Evolutionary conservation across 306 rosid genomes (phyloP).

Genomic region (Notholithocarpus densiflorus): DNA sequence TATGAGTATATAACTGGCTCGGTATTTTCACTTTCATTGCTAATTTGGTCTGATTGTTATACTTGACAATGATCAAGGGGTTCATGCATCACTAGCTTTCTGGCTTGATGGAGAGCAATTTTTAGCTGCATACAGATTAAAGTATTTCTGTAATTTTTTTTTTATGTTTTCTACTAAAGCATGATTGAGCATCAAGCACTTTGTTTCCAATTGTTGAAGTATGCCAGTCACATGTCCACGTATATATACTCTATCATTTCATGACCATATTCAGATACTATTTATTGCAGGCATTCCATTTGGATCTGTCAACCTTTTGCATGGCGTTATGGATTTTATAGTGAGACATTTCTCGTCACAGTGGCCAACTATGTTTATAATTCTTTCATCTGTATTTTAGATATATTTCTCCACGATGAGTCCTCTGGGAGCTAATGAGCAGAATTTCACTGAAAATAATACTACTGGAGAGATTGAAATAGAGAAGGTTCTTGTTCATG

Average conservation of each 20-base stretch:
- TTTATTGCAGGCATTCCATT: slow-evolving; percentile 84
- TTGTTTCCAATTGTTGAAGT: not conserved
- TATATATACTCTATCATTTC: slow-evolving; percentile 16
- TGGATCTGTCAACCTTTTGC: slow-evolving; percentile 91
- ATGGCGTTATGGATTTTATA: slow-evolving; percentile 46
- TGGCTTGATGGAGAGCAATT: slow-evolving; percentile 16
- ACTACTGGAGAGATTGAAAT: slow-evolving; percentile 74
- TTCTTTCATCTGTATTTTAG: slow-evolving; percentile 36
- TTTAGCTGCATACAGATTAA: not conserved
- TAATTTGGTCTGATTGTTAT: no score
- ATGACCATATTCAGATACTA: slow-evolving; percentile 11
- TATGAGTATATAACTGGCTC: no score
- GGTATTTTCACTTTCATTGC: no score
- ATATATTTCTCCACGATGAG: slow-evolving; percentile 68
- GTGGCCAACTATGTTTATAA: slow-evolving; percentile 21
- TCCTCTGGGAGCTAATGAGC: slow-evolving; percentile 44
- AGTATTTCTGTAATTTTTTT: not conserved
- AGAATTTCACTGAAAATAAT: slow-evolving; percentile 25
- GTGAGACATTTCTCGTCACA: slow-evolving; percentile 14
- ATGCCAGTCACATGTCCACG: not conserved
- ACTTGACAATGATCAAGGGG: no score
- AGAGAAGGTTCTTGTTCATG: slow-evolving; percentile 62
- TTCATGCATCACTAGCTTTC: not conserved
- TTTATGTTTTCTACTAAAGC: not conserved
- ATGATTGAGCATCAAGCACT: not conserved